Evolutionary conservation across 208 protist genomes (phyloP), one percentile per base, ranked within the genome.

Genomic region (Strigomonas galati): DNA sequence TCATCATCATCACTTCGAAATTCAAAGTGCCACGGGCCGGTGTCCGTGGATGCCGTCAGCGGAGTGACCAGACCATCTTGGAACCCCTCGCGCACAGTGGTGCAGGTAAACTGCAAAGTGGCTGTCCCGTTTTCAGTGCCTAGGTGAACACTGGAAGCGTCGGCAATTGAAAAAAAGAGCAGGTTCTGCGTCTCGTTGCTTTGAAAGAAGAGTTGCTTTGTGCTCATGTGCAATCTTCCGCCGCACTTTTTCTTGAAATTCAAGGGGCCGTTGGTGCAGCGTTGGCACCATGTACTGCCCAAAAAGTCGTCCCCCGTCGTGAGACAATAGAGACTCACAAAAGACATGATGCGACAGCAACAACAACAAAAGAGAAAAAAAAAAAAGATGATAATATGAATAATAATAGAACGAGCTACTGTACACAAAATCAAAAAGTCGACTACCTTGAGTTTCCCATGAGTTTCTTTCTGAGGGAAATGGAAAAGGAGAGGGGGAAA

Each of bases 301-400:
- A 83, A 46, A 24, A 71, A 79, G 0, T 70, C 57, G 49, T 83
- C 78, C 26, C 56, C 56, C 26, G 72, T 69, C 1, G 67, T 67
- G 0, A 83, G 59, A 60, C 73, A 83, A 59, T 79, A 79, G 1
- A 83, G 58, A 24, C 73, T 72, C 19, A 83, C 51, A 43, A 66
- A 54, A 4, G 62, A 53, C 35, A 12, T 27, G 12, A n/a, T n/a
- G n/a, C n/a, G n/a, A n/a, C n/a, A n/a, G n/a, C n/a, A n/a, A n/a
- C n/a, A n/a, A n/a, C 28, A 27, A 17, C 5, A 9, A 26, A 19
- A 24, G 40, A 5, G 30, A 49, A 24, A 10, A 48, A 44, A 5
- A 62, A 48, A 30, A 52, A 64, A 2, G 27, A 30, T 9, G 12
- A 54, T 28, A 54, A 37, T 37, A 9, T 37, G n/a, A n/a, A n/a